These are phyloP conservation scores for Citrullus amarus DNA, from an alignment of 306 rosid genomes.

Conservation along the genomic window DNA sequence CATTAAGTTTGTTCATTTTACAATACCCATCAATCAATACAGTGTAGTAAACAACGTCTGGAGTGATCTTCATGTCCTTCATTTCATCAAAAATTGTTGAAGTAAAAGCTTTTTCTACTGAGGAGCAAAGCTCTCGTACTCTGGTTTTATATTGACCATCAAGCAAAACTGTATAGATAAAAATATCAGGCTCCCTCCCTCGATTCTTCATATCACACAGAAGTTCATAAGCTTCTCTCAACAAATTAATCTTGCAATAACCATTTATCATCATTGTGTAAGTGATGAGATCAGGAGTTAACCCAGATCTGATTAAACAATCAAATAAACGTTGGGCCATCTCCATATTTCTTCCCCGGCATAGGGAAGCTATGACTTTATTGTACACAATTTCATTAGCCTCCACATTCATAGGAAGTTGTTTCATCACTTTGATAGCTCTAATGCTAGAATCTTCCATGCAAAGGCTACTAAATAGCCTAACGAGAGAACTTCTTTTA, in stretches of 20 bases:
- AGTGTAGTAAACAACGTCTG: constrained; percentile 55
- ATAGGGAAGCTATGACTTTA: constrained; percentile 50
- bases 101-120: constrained; percentile 1
- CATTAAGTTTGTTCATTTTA: constrained; percentile 34
- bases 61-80: constrained; percentile 42
- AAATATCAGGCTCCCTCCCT: constrained; percentile 58
- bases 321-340: constrained; percentile 36
- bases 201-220: constrained; percentile 52
- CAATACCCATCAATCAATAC: constrained; percentile 52
- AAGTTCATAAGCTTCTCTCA: constrained; percentile 47
- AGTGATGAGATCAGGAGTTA: constrained; percentile 45
- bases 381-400: constrained; percentile 35
- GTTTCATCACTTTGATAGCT: constrained; percentile 31
- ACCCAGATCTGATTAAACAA: constrained; percentile 25
- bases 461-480: constrained; percentile 46
- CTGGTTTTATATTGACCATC: constrained; percentile 33
- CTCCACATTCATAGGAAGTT: constrained; percentile 38
- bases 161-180: constrained; percentile 67
- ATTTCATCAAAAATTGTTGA: constrained; percentile 47
- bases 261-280: constrained; percentile 66
- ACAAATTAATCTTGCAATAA: constrained; percentile 46
- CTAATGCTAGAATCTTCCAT: constrained; percentile 17
- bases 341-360: constrained; percentile 37
- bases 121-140: constrained; percentile 9
- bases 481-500: constrained; percentile 27